These are phyloP conservation scores for Saccharomyces hybrid DNA, from an alignment of 1,139 yeast genomes.

Conservation along the genomic window DNA sequence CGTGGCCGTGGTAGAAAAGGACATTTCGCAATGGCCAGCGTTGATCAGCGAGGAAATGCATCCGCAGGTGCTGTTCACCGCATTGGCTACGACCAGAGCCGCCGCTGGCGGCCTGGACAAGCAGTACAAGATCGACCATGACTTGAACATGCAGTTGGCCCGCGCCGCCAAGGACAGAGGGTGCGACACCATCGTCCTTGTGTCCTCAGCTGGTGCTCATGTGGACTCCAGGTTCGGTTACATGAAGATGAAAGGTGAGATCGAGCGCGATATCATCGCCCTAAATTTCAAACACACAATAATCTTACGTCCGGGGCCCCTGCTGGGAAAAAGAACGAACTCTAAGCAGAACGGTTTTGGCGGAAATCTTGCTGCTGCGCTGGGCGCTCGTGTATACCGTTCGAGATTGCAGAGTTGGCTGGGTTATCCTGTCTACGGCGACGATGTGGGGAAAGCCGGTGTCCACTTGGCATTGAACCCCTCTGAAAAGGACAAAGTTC, in stretches of 20 bases:
- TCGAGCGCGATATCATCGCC: slow-evolving; percentile 51
- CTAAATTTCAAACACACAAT: slow-evolving; percentile 59
- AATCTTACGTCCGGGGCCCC: slow-evolving; percentile 61
- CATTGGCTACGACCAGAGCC: slow-evolving; percentile 68
- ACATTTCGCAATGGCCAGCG: slow-evolving; percentile 38
- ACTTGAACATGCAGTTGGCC: slow-evolving; percentile 55
- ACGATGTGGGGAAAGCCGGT: slow-evolving; percentile 45
- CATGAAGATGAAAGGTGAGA: slow-evolving; percentile 51
- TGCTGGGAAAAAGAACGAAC: slow-evolving; percentile 52
- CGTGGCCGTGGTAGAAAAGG: slow-evolving; percentile 31
- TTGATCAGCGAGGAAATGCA: slow-evolving; percentile 22
- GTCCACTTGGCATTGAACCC: slow-evolving; percentile 29
- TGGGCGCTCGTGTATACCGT: slow-evolving; percentile 35
- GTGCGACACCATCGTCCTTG: slow-evolving; percentile 52
- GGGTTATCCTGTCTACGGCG: slow-evolving; percentile 39
- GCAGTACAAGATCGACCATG: slow-evolving; percentile 63
- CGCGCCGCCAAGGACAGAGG: slow-evolving; percentile 63
- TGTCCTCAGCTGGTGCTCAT: slow-evolving; percentile 55
- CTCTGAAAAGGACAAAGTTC: slow-evolving; percentile 15
- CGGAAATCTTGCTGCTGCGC: slow-evolving; percentile 25
- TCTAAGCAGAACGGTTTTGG: slow-evolving; percentile 34
- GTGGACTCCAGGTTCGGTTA: slow-evolving; percentile 49
- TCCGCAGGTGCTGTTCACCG: slow-evolving; percentile 40
- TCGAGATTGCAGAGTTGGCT: slow-evolving; percentile 31
- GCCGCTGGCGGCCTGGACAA: slow-evolving; percentile 62